These are phyloP conservation scores for Leptographium flavum DNA, from an alignment of 2,329 filamentous ascomycete genomes.

Conservation along the genomic window DNA sequence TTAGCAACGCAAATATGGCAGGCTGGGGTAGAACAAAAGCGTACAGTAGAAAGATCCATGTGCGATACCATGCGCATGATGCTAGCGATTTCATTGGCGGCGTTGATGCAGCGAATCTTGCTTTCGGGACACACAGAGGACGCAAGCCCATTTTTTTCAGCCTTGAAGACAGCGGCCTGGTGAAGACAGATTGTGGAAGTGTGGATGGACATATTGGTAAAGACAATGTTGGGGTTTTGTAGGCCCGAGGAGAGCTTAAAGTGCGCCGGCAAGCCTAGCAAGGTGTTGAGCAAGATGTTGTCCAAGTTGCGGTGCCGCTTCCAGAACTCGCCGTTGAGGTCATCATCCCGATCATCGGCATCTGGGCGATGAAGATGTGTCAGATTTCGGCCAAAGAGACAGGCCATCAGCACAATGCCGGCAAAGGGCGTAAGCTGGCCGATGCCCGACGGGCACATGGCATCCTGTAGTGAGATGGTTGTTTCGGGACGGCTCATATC, in stretches of 20 bases:
- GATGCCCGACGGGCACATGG: conserved; percentile 57
- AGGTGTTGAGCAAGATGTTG: conserved; percentile 77
- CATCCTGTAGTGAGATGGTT: conserved; percentile 55
- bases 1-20: not conserved
- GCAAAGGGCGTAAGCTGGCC: conserved; percentile 63
- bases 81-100: conserved; percentile 82
- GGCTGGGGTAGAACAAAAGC: conserved; percentile 17
- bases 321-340: conserved; percentile 92
- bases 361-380: conserved; percentile 82
- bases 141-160: conserved; percentile 73
- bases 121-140: conserved; percentile 71
- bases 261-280: conserved; percentile 65
- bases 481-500: conserved; percentile 63
- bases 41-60: conserved; percentile 67
- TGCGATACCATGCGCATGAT: conserved; percentile 95
- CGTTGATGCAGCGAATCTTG: conserved; percentile 83
- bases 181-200: conserved; percentile 96
- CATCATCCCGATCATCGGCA: conserved; percentile 64
- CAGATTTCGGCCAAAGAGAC: conserved; percentile 80
- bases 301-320: conserved; percentile 82
- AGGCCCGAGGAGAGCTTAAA: conserved; percentile 68
- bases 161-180: conserved; percentile 95
- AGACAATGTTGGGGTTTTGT: conserved; percentile 70
- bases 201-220: conserved; percentile 93
- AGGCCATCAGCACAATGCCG: conserved; percentile 72